These are phyloP conservation scores for Populus tomentosa DNA, from an alignment of 441 rosid genomes.

Conservation along the genomic window DNA sequence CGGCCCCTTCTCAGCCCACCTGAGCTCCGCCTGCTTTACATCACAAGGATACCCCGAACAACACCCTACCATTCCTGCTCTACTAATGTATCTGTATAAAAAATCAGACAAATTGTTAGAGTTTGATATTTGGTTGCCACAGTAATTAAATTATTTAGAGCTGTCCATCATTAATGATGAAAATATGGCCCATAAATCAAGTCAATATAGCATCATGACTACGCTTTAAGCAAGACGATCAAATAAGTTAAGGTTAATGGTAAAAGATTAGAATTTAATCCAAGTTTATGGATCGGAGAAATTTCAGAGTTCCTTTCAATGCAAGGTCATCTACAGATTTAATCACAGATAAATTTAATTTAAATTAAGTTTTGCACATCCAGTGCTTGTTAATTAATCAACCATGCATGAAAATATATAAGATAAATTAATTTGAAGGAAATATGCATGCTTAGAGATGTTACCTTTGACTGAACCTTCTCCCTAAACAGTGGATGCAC, in stretches of 20 bases:
- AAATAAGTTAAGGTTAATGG: no score
- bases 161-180: no score
- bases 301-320: no score
- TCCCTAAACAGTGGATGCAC: slow-evolving; percentile 50
- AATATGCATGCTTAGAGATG: neutral
- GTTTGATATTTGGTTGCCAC: no score
- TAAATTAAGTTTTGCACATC: neutral
- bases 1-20: slow-evolving; percentile 72
- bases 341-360: neutral
- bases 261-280: no score
- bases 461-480: slow-evolving; percentile 55
- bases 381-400: neutral
- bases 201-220: no score
- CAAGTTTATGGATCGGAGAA: no score
- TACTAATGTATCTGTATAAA: slow-evolving; percentile 42
- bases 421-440: neutral
- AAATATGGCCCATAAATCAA: no score
- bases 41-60: slow-evolving; percentile 32
- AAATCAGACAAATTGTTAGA: neutral
- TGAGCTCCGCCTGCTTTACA: slow-evolving; percentile 54
- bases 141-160: no score
- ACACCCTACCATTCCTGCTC: slow-evolving; percentile 50
- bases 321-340: no score
- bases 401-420: neutral
- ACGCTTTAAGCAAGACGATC: no score